These are phyloP conservation scores for Leccinum arenicola DNA, from an alignment of 768 basidiomycete species.

Conservation along the genomic window DNA sequence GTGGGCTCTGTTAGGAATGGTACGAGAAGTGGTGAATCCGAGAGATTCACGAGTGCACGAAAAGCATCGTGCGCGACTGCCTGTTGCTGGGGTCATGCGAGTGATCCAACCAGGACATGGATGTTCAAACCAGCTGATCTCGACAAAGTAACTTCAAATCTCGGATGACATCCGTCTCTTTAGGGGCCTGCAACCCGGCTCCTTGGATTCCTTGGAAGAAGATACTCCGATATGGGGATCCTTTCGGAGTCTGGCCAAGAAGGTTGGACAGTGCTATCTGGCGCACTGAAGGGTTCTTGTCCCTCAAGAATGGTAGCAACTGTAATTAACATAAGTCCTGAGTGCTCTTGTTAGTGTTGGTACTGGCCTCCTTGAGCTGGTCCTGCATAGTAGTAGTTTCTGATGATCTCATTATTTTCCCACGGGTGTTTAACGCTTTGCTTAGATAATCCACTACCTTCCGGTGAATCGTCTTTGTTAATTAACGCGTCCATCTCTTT, in stretches of 20 bases:
- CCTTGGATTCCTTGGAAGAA: conserved; percentile 64
- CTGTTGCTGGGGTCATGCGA: conserved; percentile 39
- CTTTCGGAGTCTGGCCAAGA: conserved; percentile 72
- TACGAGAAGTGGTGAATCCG: conserved; percentile 74
- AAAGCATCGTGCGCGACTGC: conserved; percentile 93
- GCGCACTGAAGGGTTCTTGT: conserved; percentile 83
- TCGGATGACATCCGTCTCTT: conserved; percentile 67
- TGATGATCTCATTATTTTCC: conserved; percentile 23
- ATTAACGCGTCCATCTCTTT: conserved; percentile 20
- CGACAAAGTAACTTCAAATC: conserved; percentile 86
- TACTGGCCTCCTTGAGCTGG: conserved; percentile 40
- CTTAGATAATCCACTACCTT: conserved; percentile 21
- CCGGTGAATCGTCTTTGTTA: conserved; percentile 1
- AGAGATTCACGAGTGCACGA: conserved; percentile 89
- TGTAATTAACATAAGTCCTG: conserved; percentile 33
- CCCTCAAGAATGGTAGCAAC: conserved; percentile 82
- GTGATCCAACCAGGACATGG: conserved; percentile 19
- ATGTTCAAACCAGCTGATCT: conserved; percentile 70
- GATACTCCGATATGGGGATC: conserved; percentile 66
- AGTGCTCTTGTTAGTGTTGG: not conserved
- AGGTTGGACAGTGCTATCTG: conserved; percentile 85
- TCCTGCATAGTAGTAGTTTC: conserved; percentile 24
- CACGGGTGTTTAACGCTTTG: conserved; percentile 14
- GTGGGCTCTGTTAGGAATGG: conserved; percentile 62
- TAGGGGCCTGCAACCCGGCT: conserved; percentile 54